Base-by-base conservation (phyloP, 2,329 filamentous ascomycete genomes). In the Neopestalotiopsis clavispora region DNA sequence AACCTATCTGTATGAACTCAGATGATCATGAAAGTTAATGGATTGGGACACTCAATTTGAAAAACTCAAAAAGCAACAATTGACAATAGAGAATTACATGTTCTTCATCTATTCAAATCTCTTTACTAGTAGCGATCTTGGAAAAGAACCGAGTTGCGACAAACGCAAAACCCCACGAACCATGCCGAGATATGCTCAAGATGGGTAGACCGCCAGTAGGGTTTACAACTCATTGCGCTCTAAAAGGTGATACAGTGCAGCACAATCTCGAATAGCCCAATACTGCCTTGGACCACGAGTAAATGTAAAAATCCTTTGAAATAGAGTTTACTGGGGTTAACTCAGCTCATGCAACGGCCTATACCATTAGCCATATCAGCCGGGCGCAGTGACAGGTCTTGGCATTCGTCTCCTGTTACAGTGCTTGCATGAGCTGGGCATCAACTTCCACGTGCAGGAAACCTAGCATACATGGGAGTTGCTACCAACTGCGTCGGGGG, bases 391-490 rank as follows among this genome's bases (percentile, higher is more conserved):
- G 45, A 52, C 45, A 23, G 45, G 45, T 52, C 45, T 23, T 52
- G 45, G n/a, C 45, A 20, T 17, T 17, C 45, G 45, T 20, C 23
- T 17, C 57, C 17, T 62, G 13, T 20, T 62, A 62, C 30, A 62
- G 59, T 62, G 59, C 59, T 62, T 62, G 59, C 59, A 62, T 62
- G 30, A 62, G 59, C 34, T 62, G 59, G 20, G 57, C 14, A 6
- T 10, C 30, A 38, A 28, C 23, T 62, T 34, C 59, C 34, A 30
- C 59, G 34, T 20, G 14, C 6, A n/a, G 17, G 14, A 7, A 52
- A 14, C n/a, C 30, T 59, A 20, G 59, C 59, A 62, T 17, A 13
- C 12, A 34, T 28, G 12, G 17, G 59, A 62, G 17, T 62, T 13
- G 23, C 28, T 20, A 17, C 17, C 32, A 28, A 17, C 30, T 13